A percentile compares a stretch with the other conserved stretches of the same genome.
These are phyloP conservation scores for Purshia tridentata DNA, from an alignment of 306 rosid species.

Conservation along the genomic window DNA sequence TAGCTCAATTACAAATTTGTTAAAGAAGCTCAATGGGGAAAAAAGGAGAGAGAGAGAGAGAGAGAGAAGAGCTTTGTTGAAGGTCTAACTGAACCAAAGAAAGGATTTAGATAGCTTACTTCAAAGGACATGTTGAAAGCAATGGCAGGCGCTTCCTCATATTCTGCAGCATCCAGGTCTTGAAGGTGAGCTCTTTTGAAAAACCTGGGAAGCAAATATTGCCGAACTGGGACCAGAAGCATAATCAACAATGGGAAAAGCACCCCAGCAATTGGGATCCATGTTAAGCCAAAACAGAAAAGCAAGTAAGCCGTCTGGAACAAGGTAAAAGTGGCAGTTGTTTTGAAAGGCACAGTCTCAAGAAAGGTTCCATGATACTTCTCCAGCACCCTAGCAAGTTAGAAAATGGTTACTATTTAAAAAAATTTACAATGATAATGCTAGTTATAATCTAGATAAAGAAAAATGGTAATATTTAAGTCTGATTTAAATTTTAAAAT, in stretches of 20 bases:
- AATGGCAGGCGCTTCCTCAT: constrained; percentile 81
- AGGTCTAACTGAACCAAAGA: constrained; percentile 11
- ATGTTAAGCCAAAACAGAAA: constrained; percentile 84
- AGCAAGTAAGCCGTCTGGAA: constrained; percentile 90
- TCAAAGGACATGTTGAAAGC: constrained; percentile 76
- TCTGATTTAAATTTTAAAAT: background rate
- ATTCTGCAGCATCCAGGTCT: constrained; percentile 87
- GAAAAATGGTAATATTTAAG: background rate
- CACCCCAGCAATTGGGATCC: constrained; percentile 96
- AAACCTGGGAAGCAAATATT: constrained; percentile 77
- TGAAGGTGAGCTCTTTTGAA: constrained; percentile 87
- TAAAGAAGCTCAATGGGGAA: background rate
- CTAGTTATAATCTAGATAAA: background rate
- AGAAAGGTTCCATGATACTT: constrained; percentile 73
- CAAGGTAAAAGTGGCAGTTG: constrained; percentile 70
- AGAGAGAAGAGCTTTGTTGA: too few species aligned
- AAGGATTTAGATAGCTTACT: constrained; percentile 41
- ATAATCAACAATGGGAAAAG: constrained; percentile 91
- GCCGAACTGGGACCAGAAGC: constrained; percentile 97
- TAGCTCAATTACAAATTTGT: background rate
- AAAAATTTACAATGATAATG: background rate
- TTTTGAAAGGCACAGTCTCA: constrained; percentile 85
- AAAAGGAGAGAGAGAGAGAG: background rate
- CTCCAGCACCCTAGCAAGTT: constrained; percentile 70
- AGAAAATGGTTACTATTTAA: background rate